Percentiles rank a stretch among this genome's conserved stretches.
Evolutionary conservation across 2,329 filamentous ascomycete genomes (phyloP).

Genomic region (Trichoderma hamatum): DNA sequence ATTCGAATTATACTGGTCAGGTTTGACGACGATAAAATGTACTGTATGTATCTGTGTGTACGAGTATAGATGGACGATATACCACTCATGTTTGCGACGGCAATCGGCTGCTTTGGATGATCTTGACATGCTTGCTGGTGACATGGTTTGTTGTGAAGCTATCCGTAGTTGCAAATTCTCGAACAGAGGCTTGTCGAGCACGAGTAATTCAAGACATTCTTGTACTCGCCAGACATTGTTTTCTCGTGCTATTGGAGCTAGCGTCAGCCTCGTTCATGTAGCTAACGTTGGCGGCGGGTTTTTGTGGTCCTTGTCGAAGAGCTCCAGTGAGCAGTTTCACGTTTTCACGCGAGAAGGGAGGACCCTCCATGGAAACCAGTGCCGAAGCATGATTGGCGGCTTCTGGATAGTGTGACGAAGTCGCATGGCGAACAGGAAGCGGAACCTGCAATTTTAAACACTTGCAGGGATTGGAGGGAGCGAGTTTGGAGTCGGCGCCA

Average conservation of each 20-base stretch:
- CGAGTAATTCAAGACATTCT: conserved; percentile 19
- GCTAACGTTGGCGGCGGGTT: conserved; percentile 1
- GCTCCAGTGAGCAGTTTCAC: background rate
- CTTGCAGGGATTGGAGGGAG: conserved; percentile 23
- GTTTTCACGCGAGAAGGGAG: conserved; percentile 19
- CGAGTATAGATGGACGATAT: conserved; percentile 21
- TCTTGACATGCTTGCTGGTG: background rate
- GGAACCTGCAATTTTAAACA: conserved; percentile 24
- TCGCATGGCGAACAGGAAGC: conserved; percentile 11
- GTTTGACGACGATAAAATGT: background rate
- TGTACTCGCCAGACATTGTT: background rate
- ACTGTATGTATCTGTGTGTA: conserved; percentile 18
- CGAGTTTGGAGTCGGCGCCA: conserved; percentile 15
- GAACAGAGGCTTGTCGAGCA: background rate
- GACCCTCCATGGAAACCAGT: conserved; percentile 2
- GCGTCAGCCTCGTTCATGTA: conserved; percentile 4
- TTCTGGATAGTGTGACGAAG: conserved; percentile 11
- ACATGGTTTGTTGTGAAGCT: background rate
- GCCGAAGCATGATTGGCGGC: conserved; percentile 14
- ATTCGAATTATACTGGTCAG: background rate
- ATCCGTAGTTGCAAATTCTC: background rate
- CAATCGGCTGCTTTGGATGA: background rate
- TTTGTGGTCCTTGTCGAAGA: conserved; percentile 4
- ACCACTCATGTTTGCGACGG: conserved; percentile 14
- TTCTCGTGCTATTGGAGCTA: conserved; percentile 15